Conservation (phyloP, 768 basidiomycete species). For the Tulasnella sp. region DNA sequence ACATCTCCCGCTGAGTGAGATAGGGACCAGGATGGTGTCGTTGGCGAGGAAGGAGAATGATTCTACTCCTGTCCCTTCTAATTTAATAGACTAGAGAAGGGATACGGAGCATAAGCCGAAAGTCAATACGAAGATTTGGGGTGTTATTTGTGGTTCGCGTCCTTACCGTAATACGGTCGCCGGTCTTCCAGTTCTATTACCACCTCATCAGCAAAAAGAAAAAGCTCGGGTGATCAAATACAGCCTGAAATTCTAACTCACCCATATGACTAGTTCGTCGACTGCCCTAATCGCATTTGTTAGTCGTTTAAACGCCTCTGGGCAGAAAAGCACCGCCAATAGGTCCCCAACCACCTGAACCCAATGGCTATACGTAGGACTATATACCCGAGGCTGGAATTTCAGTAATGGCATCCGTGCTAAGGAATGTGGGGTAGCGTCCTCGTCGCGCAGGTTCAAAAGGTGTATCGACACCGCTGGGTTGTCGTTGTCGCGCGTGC, state of each 20-base stretch:
- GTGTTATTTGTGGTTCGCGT: too few relatives aligned
- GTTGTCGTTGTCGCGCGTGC: background rate
- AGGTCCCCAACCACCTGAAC: slow-evolving; percentile 6
- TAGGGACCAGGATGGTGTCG: slow-evolving; percentile 6
- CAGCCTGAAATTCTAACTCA: background rate
- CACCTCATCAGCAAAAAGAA: background rate
- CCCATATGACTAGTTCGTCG: slow-evolving; percentile 4
- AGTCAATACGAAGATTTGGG: too few relatives aligned
- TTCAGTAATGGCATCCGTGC: background rate
- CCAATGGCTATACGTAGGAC: background rate
- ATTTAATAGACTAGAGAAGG: background rate
- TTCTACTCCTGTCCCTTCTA: background rate
- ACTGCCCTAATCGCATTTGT: background rate
- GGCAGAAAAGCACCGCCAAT: background rate
- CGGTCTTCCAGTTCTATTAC: slow-evolving; percentile 6
- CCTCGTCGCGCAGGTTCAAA: background rate
- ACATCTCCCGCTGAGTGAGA: background rate
- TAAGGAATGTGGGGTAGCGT: background rate
- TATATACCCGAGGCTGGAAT: background rate
- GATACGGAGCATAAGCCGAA: too few relatives aligned
- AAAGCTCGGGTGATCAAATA: too few relatives aligned
- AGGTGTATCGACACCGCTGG: slow-evolving; percentile 1
- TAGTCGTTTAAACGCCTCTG: too few relatives aligned
- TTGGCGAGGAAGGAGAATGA: slow-evolving; percentile 9
- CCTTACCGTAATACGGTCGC: background rate